phyloP scores from a whole-genome alignment of 2,329 filamentous ascomycete genomes.

The Colletotrichum nymphaeae region DNA sequence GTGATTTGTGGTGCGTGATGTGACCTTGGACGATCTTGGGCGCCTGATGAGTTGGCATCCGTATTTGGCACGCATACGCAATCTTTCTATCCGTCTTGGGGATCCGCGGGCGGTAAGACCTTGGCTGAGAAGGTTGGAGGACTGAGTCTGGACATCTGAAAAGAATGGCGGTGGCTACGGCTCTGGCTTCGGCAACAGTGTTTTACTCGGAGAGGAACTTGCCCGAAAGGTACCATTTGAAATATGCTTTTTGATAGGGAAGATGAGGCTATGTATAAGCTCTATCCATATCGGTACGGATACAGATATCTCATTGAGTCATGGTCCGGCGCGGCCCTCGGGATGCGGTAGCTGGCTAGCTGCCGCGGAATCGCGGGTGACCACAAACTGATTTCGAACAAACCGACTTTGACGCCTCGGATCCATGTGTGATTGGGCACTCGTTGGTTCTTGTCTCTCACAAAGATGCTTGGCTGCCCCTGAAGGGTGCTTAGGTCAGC shows the following conservation, averaged over 20 bases:
- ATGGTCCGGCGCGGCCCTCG: background rate
- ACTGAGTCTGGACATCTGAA: background rate
- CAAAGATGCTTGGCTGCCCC: background rate
- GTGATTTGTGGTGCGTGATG: background rate
- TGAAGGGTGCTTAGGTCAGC: background rate
- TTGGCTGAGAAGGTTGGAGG: background rate
- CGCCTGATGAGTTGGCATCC: slow-evolving; percentile 1
- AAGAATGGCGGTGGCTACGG: background rate
- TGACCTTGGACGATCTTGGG: slow-evolving; percentile 9
- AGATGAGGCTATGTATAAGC: background rate
- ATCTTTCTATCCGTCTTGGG: background rate
- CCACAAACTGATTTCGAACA: background rate
- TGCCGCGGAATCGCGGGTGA: no score
- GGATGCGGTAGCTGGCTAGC: background rate
- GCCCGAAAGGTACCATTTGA: background rate
- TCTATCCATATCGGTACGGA: background rate
- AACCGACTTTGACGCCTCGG: background rate
- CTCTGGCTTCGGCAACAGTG: background rate
- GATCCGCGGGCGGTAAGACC: background rate
- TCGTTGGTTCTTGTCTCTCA: background rate
- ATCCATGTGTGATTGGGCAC: background rate
- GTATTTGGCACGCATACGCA: background rate
- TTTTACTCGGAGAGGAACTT: background rate
- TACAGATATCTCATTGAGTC: background rate
- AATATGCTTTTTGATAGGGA: background rate